Evolutionary conservation across 2,329 filamentous ascomycete species (phyloP), one percentile per base, ranked within the genome.

Genomic region (Pseudopithomyces maydicus): DNA sequence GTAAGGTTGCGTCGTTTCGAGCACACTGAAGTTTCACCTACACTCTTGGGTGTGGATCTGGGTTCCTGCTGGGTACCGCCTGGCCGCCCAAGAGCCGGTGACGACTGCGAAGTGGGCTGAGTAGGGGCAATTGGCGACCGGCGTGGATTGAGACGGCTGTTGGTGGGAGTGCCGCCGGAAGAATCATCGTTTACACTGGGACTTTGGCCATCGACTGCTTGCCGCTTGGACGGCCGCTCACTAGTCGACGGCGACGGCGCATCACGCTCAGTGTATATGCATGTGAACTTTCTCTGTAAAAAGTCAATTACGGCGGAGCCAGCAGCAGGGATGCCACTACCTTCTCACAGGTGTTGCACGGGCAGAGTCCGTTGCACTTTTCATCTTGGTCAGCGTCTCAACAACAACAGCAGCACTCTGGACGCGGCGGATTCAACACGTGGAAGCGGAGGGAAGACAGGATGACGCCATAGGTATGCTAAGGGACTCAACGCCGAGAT

Each of bases 341-440:
- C 74, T 85, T 87, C 43, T 78, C 74, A 73, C 86, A 88, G 22
- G 82, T 84, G 56, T 80, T 80, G 72, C 86, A 88, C 36, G 85
- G 85, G 50, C 77, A 79, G 45, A 79, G 67, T 23, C 85, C 85
- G 73, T 88, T 85, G 72, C 85, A 88, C 85, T 88, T 46, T 39
- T 32, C 14, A 55, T n/a, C 57, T 69, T 60, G 66, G 62, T 52
- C 42, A 45, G 43, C 20, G 20, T 54, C 48, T 51, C 53, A 36
- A 48, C 35, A 45, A 41, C 38, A 41, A 29, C 32, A 39, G 52
- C 36, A 35, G 7, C 10, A 29, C 32, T 12, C 33, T 20, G 23
- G 45, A 19, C 22, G 53, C 36, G 39, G 51, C 20, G 43, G 46
- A 23, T 22, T 52, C 32, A 50, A 50, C 53, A 51, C 23, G 35